Percentiles rank a stretch among this genome's conserved stretches.
Evolutionary conservation across 208 protist genomes (phyloP).

Genomic region (Trypanosoma theileri): DNA sequence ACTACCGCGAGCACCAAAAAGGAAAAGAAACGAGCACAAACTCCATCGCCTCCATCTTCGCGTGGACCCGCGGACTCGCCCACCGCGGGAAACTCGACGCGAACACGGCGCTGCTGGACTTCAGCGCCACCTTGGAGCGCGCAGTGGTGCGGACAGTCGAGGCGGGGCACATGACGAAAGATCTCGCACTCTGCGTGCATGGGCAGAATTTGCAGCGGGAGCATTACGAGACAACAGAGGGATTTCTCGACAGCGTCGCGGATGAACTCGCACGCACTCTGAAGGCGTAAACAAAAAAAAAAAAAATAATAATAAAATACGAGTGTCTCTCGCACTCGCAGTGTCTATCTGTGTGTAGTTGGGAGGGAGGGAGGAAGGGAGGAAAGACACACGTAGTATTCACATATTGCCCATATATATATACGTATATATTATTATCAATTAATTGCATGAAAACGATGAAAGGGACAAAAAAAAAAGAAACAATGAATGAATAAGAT

Average conservation of each 20-base stretch:
- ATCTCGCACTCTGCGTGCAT: conserved; percentile 95
- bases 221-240: conserved; percentile 87
- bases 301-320: no score
- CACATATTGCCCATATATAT: no score
- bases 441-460: no score
- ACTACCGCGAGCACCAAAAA: conserved; percentile 96
- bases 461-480: no score
- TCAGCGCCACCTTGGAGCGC: conserved; percentile 85
- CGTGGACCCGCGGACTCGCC: conserved; percentile 95
- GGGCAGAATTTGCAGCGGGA: conserved; percentile 76
- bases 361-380: no score
- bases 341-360: no score
- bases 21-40: conserved; percentile 97
- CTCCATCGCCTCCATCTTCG: conserved; percentile 97
- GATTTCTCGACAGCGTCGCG: conserved; percentile 86
- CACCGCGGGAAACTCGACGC: conserved; percentile 96
- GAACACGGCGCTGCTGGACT: conserved; percentile 91
- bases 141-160: conserved; percentile 93
- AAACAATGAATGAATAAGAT: no score
- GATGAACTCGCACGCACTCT: conserved; percentile 37
- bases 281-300: conserved; percentile 9
- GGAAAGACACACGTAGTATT: no score
- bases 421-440: no score
- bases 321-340: no score
- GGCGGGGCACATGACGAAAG: conserved; percentile 97